phyloP scores from a whole-genome alignment of 345 rosid genomes.

The Sapria himalayana region DNA sequence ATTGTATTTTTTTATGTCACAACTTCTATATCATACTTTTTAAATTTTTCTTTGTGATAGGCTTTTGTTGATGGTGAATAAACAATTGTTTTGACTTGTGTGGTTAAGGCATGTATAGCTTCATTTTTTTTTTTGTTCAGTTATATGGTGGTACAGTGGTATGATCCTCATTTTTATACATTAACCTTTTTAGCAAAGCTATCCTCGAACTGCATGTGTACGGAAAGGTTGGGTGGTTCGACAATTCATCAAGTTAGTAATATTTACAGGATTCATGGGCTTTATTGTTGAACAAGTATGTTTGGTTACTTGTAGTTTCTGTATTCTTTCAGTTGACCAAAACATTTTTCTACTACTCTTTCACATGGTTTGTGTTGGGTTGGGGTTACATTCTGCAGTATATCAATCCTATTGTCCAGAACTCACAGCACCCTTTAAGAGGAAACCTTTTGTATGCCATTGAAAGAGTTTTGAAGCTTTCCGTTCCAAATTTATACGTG shows the following conservation, averaged over 20 bases:
- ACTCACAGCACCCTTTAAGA: slow-evolving; percentile 89
- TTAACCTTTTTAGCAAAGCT: slow-evolving; percentile 41
- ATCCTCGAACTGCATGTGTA: slow-evolving; percentile 64
- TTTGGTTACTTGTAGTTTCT: slow-evolving; percentile 4
- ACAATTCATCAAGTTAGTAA: slow-evolving; percentile 56
- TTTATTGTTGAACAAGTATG: slow-evolving; percentile 83
- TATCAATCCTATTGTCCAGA: slow-evolving; percentile 85
- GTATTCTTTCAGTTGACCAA: slow-evolving; percentile 2
- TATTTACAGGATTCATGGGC: slow-evolving; percentile 92
- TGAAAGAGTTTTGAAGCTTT: slow-evolving; percentile 94
- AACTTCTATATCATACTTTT: too few relatives aligned
- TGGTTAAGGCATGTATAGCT: too few relatives aligned
- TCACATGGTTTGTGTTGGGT: neutral
- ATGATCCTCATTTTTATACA: too few relatives aligned
- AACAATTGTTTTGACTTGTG: too few relatives aligned
- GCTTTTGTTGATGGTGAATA: too few relatives aligned
- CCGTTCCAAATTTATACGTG: slow-evolving; percentile 80
- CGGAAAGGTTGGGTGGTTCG: slow-evolving; percentile 86
- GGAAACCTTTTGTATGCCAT: slow-evolving; percentile 62
- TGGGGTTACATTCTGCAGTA: slow-evolving; percentile 41
- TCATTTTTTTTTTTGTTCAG: too few relatives aligned
- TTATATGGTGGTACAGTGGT: too few relatives aligned
- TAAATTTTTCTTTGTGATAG: too few relatives aligned
- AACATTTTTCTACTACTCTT: neutral
- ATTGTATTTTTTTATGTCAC: too few relatives aligned